phyloP scores from a whole-genome alignment of 305 asterid genomes.

The Solanum hybrid region DNA sequence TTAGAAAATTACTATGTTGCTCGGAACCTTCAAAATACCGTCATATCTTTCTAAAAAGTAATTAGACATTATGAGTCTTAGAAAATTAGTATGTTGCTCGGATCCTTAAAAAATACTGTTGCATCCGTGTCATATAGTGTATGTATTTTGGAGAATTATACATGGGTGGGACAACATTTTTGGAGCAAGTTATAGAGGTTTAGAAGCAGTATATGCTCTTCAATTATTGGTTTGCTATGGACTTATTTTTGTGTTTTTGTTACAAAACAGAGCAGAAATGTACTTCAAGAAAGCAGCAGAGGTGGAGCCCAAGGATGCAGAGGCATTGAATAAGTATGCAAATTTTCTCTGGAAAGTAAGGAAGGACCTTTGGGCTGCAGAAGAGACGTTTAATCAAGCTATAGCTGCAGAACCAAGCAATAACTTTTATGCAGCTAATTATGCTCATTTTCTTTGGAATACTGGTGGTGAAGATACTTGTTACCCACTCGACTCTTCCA shows the following conservation, averaged over 20 bases:
- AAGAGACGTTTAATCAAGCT: conserved; percentile 72
- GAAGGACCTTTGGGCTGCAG: conserved; percentile 83
- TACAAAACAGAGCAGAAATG: conserved; percentile 69
- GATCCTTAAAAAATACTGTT: neutral
- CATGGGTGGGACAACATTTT: neutral
- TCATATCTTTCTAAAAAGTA: neutral
- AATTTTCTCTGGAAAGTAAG: conserved; percentile 68
- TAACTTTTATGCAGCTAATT: conserved; percentile 64
- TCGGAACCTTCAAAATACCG: neutral
- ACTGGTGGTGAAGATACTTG: conserved; percentile 96
- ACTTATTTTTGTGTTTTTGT: neutral
- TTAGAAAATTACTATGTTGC: neutral
- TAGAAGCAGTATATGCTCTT: neutral
- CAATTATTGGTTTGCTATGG: neutral
- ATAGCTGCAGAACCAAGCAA: conserved; percentile 67
- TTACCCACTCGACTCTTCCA: conserved; percentile 38
- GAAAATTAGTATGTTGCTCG: neutral
- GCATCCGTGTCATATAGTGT: neutral
- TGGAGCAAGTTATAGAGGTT: neutral
- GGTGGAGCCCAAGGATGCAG: conserved; percentile 85
- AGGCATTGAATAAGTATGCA: conserved; percentile 80
- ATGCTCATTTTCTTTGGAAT: conserved; percentile 87
- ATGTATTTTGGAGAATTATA: neutral
- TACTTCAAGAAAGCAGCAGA: conserved; percentile 69
- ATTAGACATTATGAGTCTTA: neutral